Percentiles rank a stretch among this genome's conserved stretches.
Conservation (phyloP, 176 grass and related monocot species). For the Saccharum officinarum region DNA sequence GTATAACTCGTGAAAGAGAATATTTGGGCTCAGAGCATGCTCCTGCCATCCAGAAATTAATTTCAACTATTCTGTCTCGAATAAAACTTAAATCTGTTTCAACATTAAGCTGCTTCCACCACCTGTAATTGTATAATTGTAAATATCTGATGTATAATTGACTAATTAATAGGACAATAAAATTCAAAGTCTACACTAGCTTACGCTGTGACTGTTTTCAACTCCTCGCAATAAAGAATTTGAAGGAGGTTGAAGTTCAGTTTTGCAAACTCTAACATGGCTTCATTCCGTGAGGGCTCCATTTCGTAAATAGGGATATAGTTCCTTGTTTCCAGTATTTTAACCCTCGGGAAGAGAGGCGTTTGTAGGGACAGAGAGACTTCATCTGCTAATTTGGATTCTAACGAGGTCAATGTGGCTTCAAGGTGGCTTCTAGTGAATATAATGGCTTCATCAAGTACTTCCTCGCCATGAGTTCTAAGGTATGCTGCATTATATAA, state of each 20-base stretch:
- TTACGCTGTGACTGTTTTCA: constrained; percentile 35
- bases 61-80: constrained; percentile 31
- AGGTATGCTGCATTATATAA: constrained; percentile 47
- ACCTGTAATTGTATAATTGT: not conserved
- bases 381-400: not conserved
- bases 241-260: constrained; percentile 47
- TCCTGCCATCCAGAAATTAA: constrained; percentile 29
- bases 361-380: not conserved
- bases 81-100: not conserved
- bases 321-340: constrained; percentile 38
- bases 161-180: not conserved
- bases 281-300: constrained; percentile 20
- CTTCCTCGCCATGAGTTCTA: constrained; percentile 28
- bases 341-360: constrained; percentile 18
- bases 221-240: constrained; percentile 40
- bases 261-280: constrained; percentile 43
- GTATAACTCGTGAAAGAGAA: constrained; percentile 32
- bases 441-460: constrained; percentile 38
- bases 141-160: not conserved
- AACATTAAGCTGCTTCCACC: constrained; percentile 17
- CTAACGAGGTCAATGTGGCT: not conserved
- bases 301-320: constrained; percentile 34
- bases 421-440: constrained; percentile 29
- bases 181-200: not conserved
- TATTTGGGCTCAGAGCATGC: constrained; percentile 25